phyloP scores from a whole-genome alignment of 345 rosid species.

The Dipteronia dyeriana region DNA sequence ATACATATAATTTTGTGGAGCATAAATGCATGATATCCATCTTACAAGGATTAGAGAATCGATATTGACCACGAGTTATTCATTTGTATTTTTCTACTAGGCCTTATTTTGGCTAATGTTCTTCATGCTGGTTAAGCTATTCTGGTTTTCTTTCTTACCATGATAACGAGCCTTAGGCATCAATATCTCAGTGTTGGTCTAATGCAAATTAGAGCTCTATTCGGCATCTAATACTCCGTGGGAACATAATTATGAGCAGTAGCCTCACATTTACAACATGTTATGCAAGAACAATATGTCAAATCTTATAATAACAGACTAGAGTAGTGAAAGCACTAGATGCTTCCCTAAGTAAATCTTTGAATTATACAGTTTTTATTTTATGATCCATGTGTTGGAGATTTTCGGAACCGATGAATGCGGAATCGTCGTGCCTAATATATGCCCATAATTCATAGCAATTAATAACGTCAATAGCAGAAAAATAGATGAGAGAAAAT shows the following conservation, averaged over 20 bases:
- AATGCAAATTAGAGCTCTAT: slow-evolving; percentile 6
- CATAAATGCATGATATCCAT: slow-evolving; percentile 29
- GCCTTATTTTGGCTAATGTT: slow-evolving; percentile 1
- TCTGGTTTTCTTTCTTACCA: no score
- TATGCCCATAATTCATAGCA: no score
- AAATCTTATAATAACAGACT: slow-evolving; percentile 13
- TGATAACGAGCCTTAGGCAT: no score
- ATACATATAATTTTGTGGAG: slow-evolving; percentile 13
- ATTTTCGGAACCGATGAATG: no score
- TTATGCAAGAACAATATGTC: slow-evolving; percentile 28
- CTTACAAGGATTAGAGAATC: neutral
- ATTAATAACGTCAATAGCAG: no score
- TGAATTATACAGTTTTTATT: neutral
- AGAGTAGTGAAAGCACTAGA: slow-evolving; percentile 7
- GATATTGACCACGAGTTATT: slow-evolving; percentile 19
- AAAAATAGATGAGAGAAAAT: no score
- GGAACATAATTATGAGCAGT: slow-evolving; percentile 22
- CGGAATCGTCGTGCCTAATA: no score
- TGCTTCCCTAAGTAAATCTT: neutral
- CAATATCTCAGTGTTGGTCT: no score
- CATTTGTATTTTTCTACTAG: neutral
- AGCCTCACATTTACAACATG: slow-evolving; percentile 11
- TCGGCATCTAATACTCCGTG: slow-evolving; percentile 37
- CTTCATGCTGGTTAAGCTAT: neutral
- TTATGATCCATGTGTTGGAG: neutral